phyloP scores from a whole-genome alignment of 768 basidiomycete genomes.

The Mycena albidolilacea region DNA sequence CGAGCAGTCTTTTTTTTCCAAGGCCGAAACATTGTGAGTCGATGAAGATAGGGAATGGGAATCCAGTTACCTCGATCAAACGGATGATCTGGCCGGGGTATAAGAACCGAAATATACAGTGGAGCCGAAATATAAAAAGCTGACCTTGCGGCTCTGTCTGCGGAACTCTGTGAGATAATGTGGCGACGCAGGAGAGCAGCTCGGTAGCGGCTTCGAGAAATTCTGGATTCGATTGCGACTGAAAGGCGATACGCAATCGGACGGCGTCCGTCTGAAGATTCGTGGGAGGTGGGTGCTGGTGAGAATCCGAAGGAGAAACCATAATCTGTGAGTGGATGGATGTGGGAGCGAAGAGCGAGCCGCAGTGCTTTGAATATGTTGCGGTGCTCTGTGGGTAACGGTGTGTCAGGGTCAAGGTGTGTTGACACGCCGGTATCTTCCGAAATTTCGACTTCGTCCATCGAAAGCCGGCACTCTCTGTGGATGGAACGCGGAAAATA shows the following conservation, averaged over 20 bases:
- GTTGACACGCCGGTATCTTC: constrained; percentile 23
- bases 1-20: constrained; percentile 30
- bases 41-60: neutral
- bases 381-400: constrained; percentile 13
- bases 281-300: neutral
- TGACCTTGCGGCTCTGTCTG: constrained; percentile 37
- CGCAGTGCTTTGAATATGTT: constrained; percentile 33
- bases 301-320: constrained; percentile 5
- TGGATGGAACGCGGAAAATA: neutral
- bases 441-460: constrained; percentile 14
- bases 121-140: constrained; percentile 17
- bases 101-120: constrained; percentile 15
- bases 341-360: constrained; percentile 27
- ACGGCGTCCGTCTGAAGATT: constrained; percentile 27
- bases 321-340: constrained; percentile 14
- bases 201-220: constrained; percentile 30
- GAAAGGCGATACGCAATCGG: constrained; percentile 36
- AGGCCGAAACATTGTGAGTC: constrained; percentile 2
- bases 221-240: constrained; percentile 21
- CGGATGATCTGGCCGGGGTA: constrained; percentile 30
- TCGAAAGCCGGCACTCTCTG: neutral
- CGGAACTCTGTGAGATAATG: constrained; percentile 28
- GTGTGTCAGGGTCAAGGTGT: constrained; percentile 24
- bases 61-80: constrained; percentile 35
- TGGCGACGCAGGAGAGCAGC: constrained; percentile 27